Evolutionary conservation across 768 basidiomycete genomes (phyloP), one percentile per base, ranked within the genome.

Genomic region (Boletus insuetus): DNA sequence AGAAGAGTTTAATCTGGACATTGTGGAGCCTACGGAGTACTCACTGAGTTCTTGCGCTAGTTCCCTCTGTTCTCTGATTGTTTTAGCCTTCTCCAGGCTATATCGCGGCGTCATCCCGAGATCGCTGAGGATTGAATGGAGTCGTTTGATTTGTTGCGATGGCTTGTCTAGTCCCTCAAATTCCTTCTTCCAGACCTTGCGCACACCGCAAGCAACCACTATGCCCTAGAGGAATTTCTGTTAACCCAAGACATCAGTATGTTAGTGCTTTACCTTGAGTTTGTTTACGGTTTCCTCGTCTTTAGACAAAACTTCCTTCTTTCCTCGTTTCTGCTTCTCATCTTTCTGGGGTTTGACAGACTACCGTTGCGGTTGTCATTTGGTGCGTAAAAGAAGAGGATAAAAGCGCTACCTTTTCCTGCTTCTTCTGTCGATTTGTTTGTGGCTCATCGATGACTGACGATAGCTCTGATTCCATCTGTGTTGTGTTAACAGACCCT

Each of bases 51-150:
- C 91, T 55, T 90, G 77, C 22, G 82, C 86, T 7, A 92, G 67
- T 66, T 94, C 94, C 43, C 91, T 76, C 64, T 82, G 82, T 68
- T 77, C 82, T 56, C 79, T 87, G 61, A 95, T 87, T 4, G 76
- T 73, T 61, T 82, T 89, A 5, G 93, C 94, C 71, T 94, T 87
- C 50, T 91, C 91, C 64, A 91, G 62, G 56, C 83, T 93, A 64
- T 85, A 75, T 22, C 86, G 80, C 1, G 89, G 89, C 0, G 76
- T 81, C 91, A 94, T 95, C 1, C 92, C 92, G 31, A 94, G 76
- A 5, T 85, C 87, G 24, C 74, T 64, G 9, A 94, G 76, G 13
- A 88, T 85, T 54, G 79, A 74, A 53, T 81, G 83, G 34, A 93
- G 76, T 39, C 80, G 83, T 48, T 73, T 73, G 32, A 91, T 85